A percentile compares a stretch with the other conserved stretches of the same genome.
Evolutionary conservation across 352 stramenopile genomes (phyloP).

Genomic region (Phytophthora foliorum): DNA sequence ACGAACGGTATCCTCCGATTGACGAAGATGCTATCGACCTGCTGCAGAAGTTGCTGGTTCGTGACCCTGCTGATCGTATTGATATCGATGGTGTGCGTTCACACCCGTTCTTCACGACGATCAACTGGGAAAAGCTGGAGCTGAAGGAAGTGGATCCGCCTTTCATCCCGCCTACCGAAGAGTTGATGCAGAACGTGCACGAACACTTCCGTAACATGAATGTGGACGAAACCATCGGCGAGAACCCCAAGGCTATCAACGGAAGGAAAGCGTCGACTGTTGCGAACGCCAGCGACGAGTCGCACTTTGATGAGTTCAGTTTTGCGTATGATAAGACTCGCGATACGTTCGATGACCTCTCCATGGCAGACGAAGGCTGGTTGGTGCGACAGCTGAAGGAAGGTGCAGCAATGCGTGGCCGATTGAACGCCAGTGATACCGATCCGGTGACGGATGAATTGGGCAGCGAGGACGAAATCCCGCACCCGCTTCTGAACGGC

Average conservation of each 20-base stretch:
- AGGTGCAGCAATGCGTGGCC: conserved; percentile 77
- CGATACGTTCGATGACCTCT: conserved; percentile 79
- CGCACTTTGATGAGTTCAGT: conserved; percentile 91
- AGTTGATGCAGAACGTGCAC: conserved; percentile 91
- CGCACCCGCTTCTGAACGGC: conserved; percentile 48
- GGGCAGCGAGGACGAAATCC: conserved; percentile 68
- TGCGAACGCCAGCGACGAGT: conserved; percentile 62
- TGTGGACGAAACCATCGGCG: conserved; percentile 82
- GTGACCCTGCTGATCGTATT: conserved; percentile 76
- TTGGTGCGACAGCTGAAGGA: conserved; percentile 84
- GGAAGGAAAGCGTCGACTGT: conserved; percentile 62
- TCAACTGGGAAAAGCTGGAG: conserved; percentile 80
- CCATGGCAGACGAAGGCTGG: conserved; percentile 88
- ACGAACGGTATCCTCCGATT: conserved; percentile 72
- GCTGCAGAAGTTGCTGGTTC: conserved; percentile 80
- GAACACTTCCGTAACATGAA: conserved; percentile 93
- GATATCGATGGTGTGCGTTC: conserved; percentile 63
- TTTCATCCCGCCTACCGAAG: conserved; percentile 81
- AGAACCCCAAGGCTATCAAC: conserved; percentile 67
- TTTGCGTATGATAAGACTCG: conserved; percentile 87
- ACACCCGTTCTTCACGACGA: conserved; percentile 77
- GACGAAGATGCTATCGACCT: conserved; percentile 77
- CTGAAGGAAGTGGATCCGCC: conserved; percentile 84
- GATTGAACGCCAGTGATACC: conserved; percentile 70
- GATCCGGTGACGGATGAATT: conserved; percentile 58